A percentile compares a stretch with the other conserved stretches of the same genome.
These are phyloP conservation scores for Lanzia echinophila DNA, from an alignment of 2,329 filamentous ascomycete genomes.

Conservation along the genomic window DNA sequence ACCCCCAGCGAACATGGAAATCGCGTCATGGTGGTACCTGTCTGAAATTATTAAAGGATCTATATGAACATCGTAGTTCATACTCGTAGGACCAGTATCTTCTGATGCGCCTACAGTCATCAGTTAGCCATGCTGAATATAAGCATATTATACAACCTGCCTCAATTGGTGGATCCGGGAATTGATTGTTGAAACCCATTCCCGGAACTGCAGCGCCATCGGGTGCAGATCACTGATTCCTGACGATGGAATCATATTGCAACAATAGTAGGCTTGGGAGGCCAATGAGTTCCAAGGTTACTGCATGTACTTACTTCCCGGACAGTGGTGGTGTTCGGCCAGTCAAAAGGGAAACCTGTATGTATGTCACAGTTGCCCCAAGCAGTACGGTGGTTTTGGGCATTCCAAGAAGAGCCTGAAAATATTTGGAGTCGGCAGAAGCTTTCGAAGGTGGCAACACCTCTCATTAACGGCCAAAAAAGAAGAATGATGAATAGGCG, in stretches of 20 bases:
- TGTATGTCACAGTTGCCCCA: neutral
- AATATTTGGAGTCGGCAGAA: too few species aligned
- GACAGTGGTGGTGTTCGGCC: neutral
- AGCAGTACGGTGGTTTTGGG: neutral
- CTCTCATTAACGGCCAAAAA: too few species aligned
- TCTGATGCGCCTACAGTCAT: conserved; percentile 13
- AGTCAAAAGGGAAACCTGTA: neutral
- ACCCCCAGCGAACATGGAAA: conserved; percentile 24
- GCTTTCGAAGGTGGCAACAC: too few species aligned
- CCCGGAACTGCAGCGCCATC: conserved; percentile 45
- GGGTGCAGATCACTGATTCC: conserved; percentile 19
- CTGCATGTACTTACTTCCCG: neutral
- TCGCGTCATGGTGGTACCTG: conserved; percentile 9
- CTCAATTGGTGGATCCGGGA: conserved; percentile 26
- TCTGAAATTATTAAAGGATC: conserved; percentile 35
- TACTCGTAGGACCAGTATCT: conserved; percentile 44
- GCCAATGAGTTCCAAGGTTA: neutral
- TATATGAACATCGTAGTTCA: conserved; percentile 54
- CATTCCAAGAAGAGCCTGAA: neutral
- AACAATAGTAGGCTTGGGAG: neutral
- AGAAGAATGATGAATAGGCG: too few species aligned
- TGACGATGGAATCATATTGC: conserved; percentile 4
- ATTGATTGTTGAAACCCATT: conserved; percentile 30
- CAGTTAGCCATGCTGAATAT: neutral
- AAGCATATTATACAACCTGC: conserved; percentile 13